Evolutionary conservation across 1,139 yeast genomes (phyloP).

Genomic region (Geotrichum citri-aurantii): DNA sequence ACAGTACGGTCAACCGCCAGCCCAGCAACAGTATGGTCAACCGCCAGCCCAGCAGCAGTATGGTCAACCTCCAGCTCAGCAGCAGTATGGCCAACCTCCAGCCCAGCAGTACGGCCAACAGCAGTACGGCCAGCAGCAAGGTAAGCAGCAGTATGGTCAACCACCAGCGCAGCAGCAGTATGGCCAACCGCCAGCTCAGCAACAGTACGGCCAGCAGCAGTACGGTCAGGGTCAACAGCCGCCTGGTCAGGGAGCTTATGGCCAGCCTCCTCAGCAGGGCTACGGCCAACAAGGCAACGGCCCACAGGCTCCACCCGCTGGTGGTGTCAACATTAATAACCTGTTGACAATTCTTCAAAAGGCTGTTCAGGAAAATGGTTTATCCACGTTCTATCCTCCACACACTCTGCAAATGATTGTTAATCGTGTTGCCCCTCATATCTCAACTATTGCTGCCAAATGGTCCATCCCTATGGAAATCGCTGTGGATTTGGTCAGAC

Average conservation of each 20-base stretch:
- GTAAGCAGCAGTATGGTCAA: not conserved
- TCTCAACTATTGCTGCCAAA: conserved; percentile 25
- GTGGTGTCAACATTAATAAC: conserved; percentile 19
- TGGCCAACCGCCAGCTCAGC: conserved; percentile 16
- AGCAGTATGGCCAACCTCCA: conserved; percentile 17
- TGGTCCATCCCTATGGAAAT: conserved; percentile 34
- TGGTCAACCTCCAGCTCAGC: conserved; percentile 7
- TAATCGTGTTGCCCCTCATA: conserved; percentile 26
- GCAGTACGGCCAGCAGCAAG: conserved; percentile 12
- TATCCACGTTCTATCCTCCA: conserved; percentile 33
- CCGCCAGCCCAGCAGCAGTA: conserved; percentile 18
- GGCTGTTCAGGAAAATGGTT: conserved; percentile 32
- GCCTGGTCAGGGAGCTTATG: conserved; percentile 1
- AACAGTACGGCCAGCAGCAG: not conserved
- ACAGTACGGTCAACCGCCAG: conserved; percentile 10
- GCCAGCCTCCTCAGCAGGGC: conserved; percentile 18
- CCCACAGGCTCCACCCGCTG: conserved; percentile 13
- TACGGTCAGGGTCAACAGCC: not conserved
- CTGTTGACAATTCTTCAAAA: conserved; percentile 23
- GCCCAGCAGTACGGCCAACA: conserved; percentile 18
- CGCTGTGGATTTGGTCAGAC: conserved; percentile 32
- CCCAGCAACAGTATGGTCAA: conserved; percentile 19
- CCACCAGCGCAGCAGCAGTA: conserved; percentile 11
- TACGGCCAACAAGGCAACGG: conserved; percentile 18
- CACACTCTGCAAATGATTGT: conserved; percentile 33